A percentile compares a stretch with the other conserved stretches of the same genome.
These are phyloP conservation scores for Saccharomycopsis fodiens DNA, from an alignment of 805 yeast species.

Conservation along the genomic window DNA sequence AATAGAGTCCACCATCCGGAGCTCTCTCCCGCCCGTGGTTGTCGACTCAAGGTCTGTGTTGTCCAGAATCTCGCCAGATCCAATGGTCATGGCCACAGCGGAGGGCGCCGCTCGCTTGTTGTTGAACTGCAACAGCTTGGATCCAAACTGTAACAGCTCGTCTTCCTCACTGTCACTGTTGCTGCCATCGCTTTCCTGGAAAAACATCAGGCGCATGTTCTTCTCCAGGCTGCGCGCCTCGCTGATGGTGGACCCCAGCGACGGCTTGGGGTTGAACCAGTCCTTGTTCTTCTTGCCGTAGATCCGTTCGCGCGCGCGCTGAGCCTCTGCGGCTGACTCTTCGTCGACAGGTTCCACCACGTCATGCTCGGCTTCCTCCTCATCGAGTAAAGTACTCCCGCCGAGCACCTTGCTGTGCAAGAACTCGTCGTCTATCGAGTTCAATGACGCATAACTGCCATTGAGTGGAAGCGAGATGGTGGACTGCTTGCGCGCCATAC, in stretches of 20 bases:
- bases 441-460: slow-evolving; percentile 73
- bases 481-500: slow-evolving; percentile 40
- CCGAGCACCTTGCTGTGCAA: neutral
- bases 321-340: no score
- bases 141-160: slow-evolving; percentile 9
- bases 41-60: slow-evolving; percentile 5
- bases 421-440: slow-evolving; percentile 38
- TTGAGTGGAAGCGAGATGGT: slow-evolving; percentile 60
- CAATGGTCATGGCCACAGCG: no score
- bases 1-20: slow-evolving; percentile 12
- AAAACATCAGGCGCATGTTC: neutral
- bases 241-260: slow-evolving; percentile 14
- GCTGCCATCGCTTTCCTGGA: neutral
- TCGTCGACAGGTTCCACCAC: neutral
- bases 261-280: neutral
- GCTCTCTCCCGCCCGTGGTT: neutral
- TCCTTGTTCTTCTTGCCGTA: slow-evolving; percentile 17
- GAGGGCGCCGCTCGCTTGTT: no score
- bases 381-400: neutral
- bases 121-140: neutral
- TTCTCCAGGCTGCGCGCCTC: slow-evolving; percentile 2
- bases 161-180: slow-evolving; percentile 4
- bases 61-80: slow-evolving; percentile 1
- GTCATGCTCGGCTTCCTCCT: neutral
- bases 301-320: slow-evolving; percentile 8